These are phyloP conservation scores for Cladorrhinum sp. DNA, from an alignment of 2,329 filamentous ascomycete genomes.

Conservation along the genomic window DNA sequence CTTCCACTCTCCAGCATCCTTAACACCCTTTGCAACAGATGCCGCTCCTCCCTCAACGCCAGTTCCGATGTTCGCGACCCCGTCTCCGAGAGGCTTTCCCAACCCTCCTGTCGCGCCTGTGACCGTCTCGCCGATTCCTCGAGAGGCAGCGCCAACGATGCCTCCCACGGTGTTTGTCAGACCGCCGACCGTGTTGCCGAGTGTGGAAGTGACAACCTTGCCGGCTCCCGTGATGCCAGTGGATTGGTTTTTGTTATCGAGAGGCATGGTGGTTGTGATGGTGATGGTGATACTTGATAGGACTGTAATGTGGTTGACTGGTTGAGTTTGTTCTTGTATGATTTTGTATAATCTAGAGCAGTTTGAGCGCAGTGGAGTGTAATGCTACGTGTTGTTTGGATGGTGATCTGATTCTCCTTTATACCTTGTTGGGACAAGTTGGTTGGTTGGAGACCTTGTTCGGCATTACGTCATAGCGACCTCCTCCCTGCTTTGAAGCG, in stretches of 20 bases:
- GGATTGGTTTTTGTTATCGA: slow-evolving; percentile 25
- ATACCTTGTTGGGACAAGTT: not conserved
- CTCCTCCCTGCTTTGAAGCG: not conserved
- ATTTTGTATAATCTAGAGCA: not conserved
- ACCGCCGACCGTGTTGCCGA: slow-evolving; percentile 33
- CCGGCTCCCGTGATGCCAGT: slow-evolving; percentile 29
- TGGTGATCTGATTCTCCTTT: not conserved
- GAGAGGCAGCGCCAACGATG: slow-evolving; percentile 47
- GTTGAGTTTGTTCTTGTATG: not conserved
- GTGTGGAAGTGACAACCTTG: slow-evolving; percentile 30
- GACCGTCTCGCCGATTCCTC: slow-evolving; percentile 56
- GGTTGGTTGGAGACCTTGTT: not conserved
- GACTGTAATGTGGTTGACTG: not conserved
- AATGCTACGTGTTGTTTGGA: too few species aligned
- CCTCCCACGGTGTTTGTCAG: slow-evolving; percentile 34
- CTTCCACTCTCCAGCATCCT: slow-evolving; percentile 59
- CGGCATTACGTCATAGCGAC: not conserved
- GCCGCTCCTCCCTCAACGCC: slow-evolving; percentile 51
- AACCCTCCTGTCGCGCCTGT: slow-evolving; percentile 51
- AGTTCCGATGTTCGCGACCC: slow-evolving; percentile 49
- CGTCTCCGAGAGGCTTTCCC: slow-evolving; percentile 55
- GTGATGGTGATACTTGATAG: not conserved
- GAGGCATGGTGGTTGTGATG: slow-evolving; percentile 19
- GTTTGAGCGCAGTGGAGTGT: not conserved
- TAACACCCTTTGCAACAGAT: slow-evolving; percentile 51